These are phyloP conservation scores for Salix arbutifolia DNA, from an alignment of 345 rosid species.

Conservation along the genomic window DNA sequence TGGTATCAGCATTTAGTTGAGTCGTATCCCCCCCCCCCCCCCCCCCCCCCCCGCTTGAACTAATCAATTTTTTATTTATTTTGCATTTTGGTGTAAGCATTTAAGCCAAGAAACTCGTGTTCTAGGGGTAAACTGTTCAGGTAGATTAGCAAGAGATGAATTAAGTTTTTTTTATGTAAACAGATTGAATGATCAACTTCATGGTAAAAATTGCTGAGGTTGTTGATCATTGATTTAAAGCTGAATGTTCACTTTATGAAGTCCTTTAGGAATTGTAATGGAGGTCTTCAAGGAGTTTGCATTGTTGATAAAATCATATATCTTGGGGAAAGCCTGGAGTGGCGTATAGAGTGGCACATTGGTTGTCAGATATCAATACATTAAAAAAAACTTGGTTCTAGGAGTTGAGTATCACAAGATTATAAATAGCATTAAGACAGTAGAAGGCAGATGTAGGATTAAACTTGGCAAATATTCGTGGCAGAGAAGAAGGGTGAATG, in stretches of 20 bases:
- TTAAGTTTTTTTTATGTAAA: background rate
- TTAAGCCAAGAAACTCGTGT: background rate
- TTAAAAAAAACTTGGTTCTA: background rate
- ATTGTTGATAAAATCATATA: background rate
- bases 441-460: background rate
- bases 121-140: background rate
- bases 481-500: background rate
- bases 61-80: background rate
- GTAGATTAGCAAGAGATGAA: background rate
- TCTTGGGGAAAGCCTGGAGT: too few species aligned
- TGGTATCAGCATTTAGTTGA: background rate
- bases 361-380: background rate
- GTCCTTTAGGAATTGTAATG: background rate
- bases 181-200: background rate
- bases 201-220: background rate
- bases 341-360: too few species aligned
- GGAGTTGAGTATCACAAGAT: background rate
- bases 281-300: background rate
- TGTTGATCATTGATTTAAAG: background rate
- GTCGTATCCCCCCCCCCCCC: slow-evolving; percentile 31
- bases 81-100: background rate
- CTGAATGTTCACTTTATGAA: background rate
- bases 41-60: too few species aligned
- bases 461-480: background rate
- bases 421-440: background rate